A percentile compares a stretch with the other conserved stretches of the same genome.
Evolutionary conservation across 192 early-diverging fungal genomes (phyloP).

Genomic region (Coemansia erecta): DNA sequence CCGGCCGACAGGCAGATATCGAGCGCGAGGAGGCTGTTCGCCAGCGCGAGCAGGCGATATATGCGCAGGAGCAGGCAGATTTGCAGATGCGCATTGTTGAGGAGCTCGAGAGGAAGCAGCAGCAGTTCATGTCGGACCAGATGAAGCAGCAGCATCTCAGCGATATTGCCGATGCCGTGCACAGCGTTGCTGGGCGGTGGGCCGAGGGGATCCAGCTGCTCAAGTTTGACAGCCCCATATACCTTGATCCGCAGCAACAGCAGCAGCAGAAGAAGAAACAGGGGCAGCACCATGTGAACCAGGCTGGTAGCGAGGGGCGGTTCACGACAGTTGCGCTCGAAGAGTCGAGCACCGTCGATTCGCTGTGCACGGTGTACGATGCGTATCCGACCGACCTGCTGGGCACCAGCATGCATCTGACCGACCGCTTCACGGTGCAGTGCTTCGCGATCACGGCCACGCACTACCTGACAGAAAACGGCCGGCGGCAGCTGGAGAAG

Average conservation of each 20-base stretch:
- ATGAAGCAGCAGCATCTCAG: constrained; percentile 21
- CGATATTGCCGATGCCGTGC: constrained; percentile 38
- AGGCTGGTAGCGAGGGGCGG: constrained; percentile 14
- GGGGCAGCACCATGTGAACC: neutral
- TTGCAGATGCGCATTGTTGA: constrained; percentile 38
- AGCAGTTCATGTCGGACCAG: constrained; percentile 38
- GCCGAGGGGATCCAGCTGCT: constrained; percentile 47
- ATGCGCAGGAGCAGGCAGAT: constrained; percentile 27
- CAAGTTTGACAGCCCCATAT: constrained; percentile 17
- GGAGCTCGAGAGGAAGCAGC: constrained; percentile 47
- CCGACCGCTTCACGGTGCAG: constrained; percentile 45
- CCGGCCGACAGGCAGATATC: constrained; percentile 15
- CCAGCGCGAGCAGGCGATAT: constrained; percentile 12
- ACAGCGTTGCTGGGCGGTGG: constrained; percentile 42
- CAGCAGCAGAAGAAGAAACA: neutral
- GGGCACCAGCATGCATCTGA: constrained; percentile 30
- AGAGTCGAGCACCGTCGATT: constrained; percentile 29
- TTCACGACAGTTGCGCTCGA: constrained; percentile 45
- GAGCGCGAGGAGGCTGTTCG: constrained; percentile 27
- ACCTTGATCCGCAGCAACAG: constrained; percentile 19
- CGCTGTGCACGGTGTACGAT: constrained; percentile 39
- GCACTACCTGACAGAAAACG: constrained; percentile 39
- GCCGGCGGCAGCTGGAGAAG: constrained; percentile 56
- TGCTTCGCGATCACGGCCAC: constrained; percentile 28
- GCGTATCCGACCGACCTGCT: constrained; percentile 48